phyloP scores from a whole-genome alignment of 768 basidiomycete species.

The Paxillus involutus region DNA sequence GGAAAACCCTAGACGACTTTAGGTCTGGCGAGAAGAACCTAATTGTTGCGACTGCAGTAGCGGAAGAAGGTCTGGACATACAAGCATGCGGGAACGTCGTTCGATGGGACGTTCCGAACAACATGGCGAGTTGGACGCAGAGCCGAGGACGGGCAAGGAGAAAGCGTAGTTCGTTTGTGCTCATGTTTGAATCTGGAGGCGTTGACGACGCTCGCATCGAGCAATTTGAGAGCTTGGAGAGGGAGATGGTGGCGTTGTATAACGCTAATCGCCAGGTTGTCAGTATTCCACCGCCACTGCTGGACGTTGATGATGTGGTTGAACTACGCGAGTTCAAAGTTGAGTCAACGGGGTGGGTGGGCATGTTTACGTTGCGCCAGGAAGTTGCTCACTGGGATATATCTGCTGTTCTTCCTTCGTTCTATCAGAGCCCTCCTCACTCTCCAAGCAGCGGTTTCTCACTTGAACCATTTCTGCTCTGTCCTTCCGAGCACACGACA shows the following conservation, averaged over 20 bases:
- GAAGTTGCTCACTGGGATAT: not conserved
- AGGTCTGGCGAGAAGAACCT: constrained; percentile 68
- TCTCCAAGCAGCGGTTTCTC: constrained; percentile 64
- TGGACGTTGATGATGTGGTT: constrained; percentile 24
- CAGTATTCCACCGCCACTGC: constrained; percentile 5
- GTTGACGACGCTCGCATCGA: constrained; percentile 40
- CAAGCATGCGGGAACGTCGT: constrained; percentile 81
- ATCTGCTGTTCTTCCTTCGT: not conserved
- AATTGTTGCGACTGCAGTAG: constrained; percentile 74
- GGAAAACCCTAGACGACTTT: constrained; percentile 62
- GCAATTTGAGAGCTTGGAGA: constrained; percentile 60
- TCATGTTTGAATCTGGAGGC: constrained; percentile 61
- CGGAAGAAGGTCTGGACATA: constrained; percentile 86
- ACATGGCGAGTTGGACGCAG: constrained; percentile 81
- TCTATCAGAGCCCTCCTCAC: constrained; percentile 65
- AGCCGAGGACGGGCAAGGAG: constrained; percentile 79
- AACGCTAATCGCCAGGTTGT: constrained; percentile 36
- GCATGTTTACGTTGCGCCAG: not conserved
- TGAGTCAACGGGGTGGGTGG: constrained; percentile 61
- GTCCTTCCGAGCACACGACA: constrained; percentile 56
- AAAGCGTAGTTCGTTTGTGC: constrained; percentile 65
- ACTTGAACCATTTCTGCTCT: constrained; percentile 74
- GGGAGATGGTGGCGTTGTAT: constrained; percentile 61
- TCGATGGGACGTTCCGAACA: constrained; percentile 75
- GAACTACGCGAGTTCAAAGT: constrained; percentile 47